These are phyloP conservation scores for Penicillium canariense DNA, from an alignment of 495 filamentous ascomycete genomes.

Conservation along the genomic window DNA sequence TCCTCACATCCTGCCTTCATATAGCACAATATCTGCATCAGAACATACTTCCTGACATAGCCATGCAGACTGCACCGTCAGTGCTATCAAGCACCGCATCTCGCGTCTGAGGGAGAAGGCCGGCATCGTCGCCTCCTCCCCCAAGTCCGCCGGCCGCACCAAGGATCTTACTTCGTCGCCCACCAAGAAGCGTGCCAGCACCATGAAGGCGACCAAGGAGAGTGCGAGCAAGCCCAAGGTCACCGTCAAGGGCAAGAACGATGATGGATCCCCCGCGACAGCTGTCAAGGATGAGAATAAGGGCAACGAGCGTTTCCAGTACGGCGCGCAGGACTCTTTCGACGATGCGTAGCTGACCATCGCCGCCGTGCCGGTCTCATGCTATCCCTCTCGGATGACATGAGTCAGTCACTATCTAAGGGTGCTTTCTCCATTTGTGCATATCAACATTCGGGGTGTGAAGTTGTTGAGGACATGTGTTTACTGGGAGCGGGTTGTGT, in stretches of 20 bases:
- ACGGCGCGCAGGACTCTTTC: no score
- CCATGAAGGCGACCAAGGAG: neutral
- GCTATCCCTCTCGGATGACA: no score
- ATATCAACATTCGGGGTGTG: no score
- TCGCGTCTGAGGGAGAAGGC: conserved; percentile 7
- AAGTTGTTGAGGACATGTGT: no score
- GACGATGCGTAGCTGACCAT: no score
- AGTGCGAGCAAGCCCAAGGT: neutral
- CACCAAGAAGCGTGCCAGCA: neutral
- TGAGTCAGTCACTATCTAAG: no score
- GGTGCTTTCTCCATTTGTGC: no score
- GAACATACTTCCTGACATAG: neutral
- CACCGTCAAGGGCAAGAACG: neutral
- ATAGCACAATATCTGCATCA: neutral
- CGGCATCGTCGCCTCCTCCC: neutral
- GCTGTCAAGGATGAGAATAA: neutral
- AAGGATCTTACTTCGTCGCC: no score
- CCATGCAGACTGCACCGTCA: conserved; percentile 3
- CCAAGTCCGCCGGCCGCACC: neutral
- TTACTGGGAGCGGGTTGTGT: no score
- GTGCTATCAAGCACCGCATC: conserved; percentile 14
- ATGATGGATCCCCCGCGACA: neutral
- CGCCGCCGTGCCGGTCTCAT: no score
- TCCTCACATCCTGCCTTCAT: neutral
- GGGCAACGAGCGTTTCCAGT: no score